These are phyloP conservation scores for Fusarium chaquense DNA, from an alignment of 2,329 filamentous ascomycete species.

Conservation along the genomic window DNA sequence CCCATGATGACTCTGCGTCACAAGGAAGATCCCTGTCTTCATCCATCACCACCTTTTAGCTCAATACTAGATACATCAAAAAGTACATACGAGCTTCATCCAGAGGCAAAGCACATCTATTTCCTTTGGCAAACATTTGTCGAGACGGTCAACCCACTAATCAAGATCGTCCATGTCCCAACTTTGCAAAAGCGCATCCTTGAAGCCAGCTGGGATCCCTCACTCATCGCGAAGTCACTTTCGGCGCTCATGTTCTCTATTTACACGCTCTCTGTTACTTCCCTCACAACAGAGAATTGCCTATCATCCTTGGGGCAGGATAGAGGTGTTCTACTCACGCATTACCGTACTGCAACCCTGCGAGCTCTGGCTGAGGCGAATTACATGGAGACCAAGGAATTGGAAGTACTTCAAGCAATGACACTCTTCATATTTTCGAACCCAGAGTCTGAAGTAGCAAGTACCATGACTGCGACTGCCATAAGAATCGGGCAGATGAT, in stretches of 20 bases:
- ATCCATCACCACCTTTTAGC: slow-evolving; percentile 23
- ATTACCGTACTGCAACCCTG: slow-evolving; percentile 44
- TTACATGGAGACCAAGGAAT: slow-evolving; percentile 45
- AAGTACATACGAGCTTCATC: slow-evolving; percentile 36
- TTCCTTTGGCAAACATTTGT: slow-evolving; percentile 52
- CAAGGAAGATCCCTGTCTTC: slow-evolving; percentile 40
- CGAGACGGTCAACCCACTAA: slow-evolving; percentile 50
- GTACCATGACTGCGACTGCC: slow-evolving; percentile 41
- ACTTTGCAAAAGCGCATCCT: slow-evolving; percentile 49
- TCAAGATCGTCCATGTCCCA: slow-evolving; percentile 51
- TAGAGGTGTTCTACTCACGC: slow-evolving; percentile 26
- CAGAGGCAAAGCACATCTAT: slow-evolving; percentile 49
- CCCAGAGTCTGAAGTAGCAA: slow-evolving; percentile 47
- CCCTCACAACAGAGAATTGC: slow-evolving; percentile 37
- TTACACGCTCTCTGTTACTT: slow-evolving; percentile 45
- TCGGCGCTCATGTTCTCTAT: slow-evolving; percentile 48
- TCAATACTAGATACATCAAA: background rate
- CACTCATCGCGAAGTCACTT: slow-evolving; percentile 27
- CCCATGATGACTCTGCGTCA: slow-evolving; percentile 34
- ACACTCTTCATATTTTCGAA: slow-evolving; percentile 48
- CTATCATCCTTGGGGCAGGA: slow-evolving; percentile 27
- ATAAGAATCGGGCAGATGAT: slow-evolving; percentile 46
- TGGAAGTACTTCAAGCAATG: slow-evolving; percentile 50
- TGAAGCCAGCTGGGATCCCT: slow-evolving; percentile 47
- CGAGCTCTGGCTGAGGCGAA: slow-evolving; percentile 45